Conservation (phyloP, 495 filamentous ascomycete genomes). For the Annulohypoxylon maeteangense region DNA sequence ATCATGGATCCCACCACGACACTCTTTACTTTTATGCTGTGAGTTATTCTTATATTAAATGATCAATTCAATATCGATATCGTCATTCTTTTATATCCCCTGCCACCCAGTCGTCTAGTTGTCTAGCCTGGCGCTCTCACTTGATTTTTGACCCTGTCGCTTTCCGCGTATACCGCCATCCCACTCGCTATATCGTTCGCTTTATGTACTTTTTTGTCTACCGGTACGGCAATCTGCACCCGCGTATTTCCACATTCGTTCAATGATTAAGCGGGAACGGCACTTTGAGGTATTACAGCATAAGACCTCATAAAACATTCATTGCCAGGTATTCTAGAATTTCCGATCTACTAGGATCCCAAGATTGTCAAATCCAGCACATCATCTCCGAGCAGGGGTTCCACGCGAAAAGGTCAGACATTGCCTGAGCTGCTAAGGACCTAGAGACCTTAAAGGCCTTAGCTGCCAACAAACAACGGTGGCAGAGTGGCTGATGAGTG, state of each 20-base stretch:
- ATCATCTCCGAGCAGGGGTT: constrained; percentile 38
- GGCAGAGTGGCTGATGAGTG: not conserved
- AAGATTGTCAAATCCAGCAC: constrained; percentile 39
- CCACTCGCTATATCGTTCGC: constrained; percentile 7
- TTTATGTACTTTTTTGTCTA: constrained; percentile 8
- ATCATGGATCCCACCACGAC: constrained; percentile 75
- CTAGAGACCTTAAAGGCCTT: not conserved
- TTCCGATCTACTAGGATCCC: constrained; percentile 30
- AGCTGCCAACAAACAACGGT: constrained; percentile 14
- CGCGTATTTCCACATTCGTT: constrained; percentile 29
- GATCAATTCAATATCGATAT: constrained; percentile 19
- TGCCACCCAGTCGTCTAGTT: not conserved
- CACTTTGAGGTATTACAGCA: constrained; percentile 22
- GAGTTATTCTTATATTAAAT: constrained; percentile 58
- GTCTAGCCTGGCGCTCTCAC: constrained; percentile 35
- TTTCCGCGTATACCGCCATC: constrained; percentile 6
- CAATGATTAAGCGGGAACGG: constrained; percentile 6
- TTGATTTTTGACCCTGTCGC: constrained; percentile 27
- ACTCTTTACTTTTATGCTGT: constrained; percentile 79
- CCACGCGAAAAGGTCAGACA: constrained; percentile 47
- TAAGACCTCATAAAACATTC: constrained; percentile 32
- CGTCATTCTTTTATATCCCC: not conserved
- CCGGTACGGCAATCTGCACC: constrained; percentile 19
- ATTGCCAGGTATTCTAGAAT: constrained; percentile 38
- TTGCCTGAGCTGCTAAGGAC: constrained; percentile 8